A percentile compares a stretch with the other conserved stretches of the same genome.
phyloP scores from a whole-genome alignment of 495 filamentous ascomycete species.

The Penicillium dipodomyicola region DNA sequence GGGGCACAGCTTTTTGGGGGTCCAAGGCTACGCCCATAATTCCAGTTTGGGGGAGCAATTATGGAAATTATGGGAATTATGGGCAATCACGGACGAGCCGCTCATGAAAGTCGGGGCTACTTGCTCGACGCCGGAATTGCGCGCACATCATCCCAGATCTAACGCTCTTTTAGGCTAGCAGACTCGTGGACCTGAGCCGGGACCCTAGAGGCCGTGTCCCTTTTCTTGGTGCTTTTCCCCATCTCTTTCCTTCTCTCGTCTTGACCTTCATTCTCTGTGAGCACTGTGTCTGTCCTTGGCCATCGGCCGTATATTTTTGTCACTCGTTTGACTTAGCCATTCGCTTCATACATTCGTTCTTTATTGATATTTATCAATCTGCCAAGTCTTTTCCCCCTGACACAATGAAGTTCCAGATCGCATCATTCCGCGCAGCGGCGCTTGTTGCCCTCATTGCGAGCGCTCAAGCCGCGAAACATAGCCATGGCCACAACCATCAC shows the following conservation, averaged over 20 bases:
- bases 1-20: slow-evolving; percentile 12
- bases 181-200: slow-evolving; percentile 7
- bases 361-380: not conserved
- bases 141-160: slow-evolving; percentile 11
- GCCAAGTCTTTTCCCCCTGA: slow-evolving; percentile 5
- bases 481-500: slow-evolving; percentile 33
- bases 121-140: slow-evolving; percentile 6
- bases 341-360: slow-evolving; percentile 23
- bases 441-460: slow-evolving; percentile 63
- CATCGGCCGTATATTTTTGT: slow-evolving; percentile 22
- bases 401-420: slow-evolving; percentile 40
- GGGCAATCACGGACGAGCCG: slow-evolving; percentile 11
- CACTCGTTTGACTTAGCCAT: slow-evolving; percentile 26
- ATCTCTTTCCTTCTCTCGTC: slow-evolving; percentile 24
- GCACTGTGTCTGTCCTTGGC: slow-evolving; percentile 27
- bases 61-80: slow-evolving; percentile 10
- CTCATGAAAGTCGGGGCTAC: slow-evolving; percentile 6
- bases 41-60: slow-evolving; percentile 8
- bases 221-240: slow-evolving; percentile 23
- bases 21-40: slow-evolving; percentile 10
- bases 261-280: slow-evolving; percentile 31
- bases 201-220: slow-evolving; percentile 14
- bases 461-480: slow-evolving; percentile 41
- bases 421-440: slow-evolving; percentile 26
- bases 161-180: slow-evolving; percentile 14